Percentiles rank a stretch among this genome's conserved stretches.
Conservation (phyloP, 1,284 basidiomycete genomes). For the Trichosporon ovoides region DNA sequence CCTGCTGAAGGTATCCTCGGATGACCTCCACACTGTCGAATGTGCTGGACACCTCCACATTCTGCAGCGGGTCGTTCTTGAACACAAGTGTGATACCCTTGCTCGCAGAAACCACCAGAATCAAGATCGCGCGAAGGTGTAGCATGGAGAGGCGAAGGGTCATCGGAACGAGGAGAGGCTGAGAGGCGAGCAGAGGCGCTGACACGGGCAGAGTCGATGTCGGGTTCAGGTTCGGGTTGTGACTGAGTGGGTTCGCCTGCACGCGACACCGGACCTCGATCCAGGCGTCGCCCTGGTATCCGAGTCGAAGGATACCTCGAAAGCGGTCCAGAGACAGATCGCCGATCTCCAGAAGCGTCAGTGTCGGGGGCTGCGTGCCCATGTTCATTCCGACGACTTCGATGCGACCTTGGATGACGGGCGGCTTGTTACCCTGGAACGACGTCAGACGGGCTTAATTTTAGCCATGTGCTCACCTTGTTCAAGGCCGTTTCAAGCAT, state of each 20-base stretch:
- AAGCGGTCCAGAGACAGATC: conserved; percentile 95
- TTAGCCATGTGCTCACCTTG: conserved; percentile 53
- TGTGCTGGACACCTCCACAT: conserved; percentile 93
- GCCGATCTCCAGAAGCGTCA: conserved; percentile 96
- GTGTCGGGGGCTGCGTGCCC: conserved; percentile 96
- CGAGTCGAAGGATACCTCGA: conserved; percentile 91
- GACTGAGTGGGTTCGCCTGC: conserved; percentile 54
- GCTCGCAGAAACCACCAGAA: conserved; percentile 91
- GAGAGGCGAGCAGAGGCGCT: conserved; percentile 78
- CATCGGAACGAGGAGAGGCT: conserved; percentile 95
- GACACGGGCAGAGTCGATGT: conserved; percentile 65
- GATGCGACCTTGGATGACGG: conserved; percentile 94
- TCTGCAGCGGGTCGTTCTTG: conserved; percentile 98
- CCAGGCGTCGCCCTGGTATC: conserved; percentile 93
- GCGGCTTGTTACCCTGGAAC: conserved; percentile 80
- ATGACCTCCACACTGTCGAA: conserved; percentile 98
- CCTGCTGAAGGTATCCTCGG: conserved; percentile 90
- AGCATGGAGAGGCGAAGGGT: conserved; percentile 92
- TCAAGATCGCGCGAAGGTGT: conserved; percentile 89
- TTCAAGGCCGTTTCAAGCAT: conserved; percentile 94
- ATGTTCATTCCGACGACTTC: conserved; percentile 96
- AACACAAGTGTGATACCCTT: conserved; percentile 99
- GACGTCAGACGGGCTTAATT: neutral
- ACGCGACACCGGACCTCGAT: conserved; percentile 94
- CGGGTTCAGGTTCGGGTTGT: conserved; percentile 83